These are phyloP conservation scores for Parietaria judaica DNA, from an alignment of 306 rosid species.

Conservation along the genomic window DNA sequence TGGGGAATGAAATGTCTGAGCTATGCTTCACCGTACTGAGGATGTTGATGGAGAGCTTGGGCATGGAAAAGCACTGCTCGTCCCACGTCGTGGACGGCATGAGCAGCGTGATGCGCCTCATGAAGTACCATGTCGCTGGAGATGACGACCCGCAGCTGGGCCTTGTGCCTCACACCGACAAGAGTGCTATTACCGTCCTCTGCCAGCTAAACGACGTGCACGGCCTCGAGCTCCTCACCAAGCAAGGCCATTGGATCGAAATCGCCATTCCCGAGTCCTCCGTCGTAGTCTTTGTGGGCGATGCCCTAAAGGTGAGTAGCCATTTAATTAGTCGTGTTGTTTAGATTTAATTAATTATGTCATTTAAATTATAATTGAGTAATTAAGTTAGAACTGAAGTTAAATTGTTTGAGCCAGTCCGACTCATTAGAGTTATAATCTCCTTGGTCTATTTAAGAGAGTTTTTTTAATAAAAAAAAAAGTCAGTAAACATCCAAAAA, in stretches of 20 bases:
- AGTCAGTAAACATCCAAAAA: too few relatives aligned
- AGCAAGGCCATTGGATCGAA: slow-evolving; percentile 36
- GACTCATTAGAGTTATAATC: too few relatives aligned
- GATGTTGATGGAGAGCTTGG: slow-evolving; percentile 37
- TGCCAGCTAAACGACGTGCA: slow-evolving; percentile 34
- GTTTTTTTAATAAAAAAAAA: too few relatives aligned
- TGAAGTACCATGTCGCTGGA: slow-evolving; percentile 28
- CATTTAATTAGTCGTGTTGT: too few relatives aligned
- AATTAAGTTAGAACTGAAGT: too few relatives aligned
- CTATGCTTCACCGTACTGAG: slow-evolving; percentile 19
- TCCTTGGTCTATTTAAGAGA: too few relatives aligned
- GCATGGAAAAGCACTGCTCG: slow-evolving; percentile 22
- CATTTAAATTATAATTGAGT: too few relatives aligned
- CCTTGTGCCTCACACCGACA: slow-evolving; percentile 43
- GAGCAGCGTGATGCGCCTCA: slow-evolving; percentile 19
- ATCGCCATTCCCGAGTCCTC: slow-evolving; percentile 23
- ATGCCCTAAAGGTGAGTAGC: slow-evolving; percentile 27
- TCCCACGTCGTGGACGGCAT: slow-evolving; percentile 15
- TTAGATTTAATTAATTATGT: too few relatives aligned
- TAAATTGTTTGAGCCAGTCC: too few relatives aligned
- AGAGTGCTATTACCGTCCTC: slow-evolving; percentile 24
- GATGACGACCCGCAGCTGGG: slow-evolving; percentile 10
- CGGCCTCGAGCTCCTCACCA: slow-evolving; percentile 40
- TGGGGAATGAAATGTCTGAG: slow-evolving; percentile 27
- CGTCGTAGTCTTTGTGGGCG: slow-evolving; percentile 33